Percentiles rank a stretch among this genome's conserved stretches.
Evolutionary conservation across 1,284 basidiomycete species (phyloP).

Genomic region (Inonotus hispidus): DNA sequence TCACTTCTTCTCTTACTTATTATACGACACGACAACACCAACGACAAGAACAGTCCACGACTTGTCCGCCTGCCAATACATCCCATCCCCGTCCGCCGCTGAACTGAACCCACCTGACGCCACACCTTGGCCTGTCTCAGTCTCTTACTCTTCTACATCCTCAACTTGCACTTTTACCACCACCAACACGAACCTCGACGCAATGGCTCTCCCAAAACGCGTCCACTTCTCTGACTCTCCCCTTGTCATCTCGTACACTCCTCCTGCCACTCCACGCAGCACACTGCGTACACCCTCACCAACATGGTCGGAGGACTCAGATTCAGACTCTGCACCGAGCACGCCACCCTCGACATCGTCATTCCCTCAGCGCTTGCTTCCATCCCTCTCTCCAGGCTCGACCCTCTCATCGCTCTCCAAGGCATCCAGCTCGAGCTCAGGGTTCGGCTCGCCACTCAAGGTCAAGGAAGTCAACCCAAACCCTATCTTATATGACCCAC

Average conservation of each 20-base stretch:
- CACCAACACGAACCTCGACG: neutral
- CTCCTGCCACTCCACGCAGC: neutral
- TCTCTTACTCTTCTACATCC: neutral
- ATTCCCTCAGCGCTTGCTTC: conserved; percentile 7
- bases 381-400: neutral
- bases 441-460: neutral
- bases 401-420: neutral
- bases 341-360: conserved; percentile 13
- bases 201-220: conserved; percentile 10
- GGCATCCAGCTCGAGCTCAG: neutral
- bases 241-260: conserved; percentile 2
- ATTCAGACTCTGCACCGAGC: conserved; percentile 13
- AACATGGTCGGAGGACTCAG: conserved; percentile 14
- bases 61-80: too few species aligned
- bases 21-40: too few species aligned
- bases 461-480: neutral
- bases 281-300: conserved; percentile 10
- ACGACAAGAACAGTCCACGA: too few species aligned
- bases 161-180: neutral
- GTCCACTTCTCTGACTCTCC: conserved; percentile 16
- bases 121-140: neutral
- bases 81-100: too few species aligned
- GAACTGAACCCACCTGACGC: too few species aligned
- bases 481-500: conserved; percentile 7
- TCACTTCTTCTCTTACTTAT: too few species aligned